Evolutionary conservation across 2,329 filamentous ascomycete species (phyloP), one percentile per base, ranked within the genome.

Genomic region (Clonostachys rhizophaga): DNA sequence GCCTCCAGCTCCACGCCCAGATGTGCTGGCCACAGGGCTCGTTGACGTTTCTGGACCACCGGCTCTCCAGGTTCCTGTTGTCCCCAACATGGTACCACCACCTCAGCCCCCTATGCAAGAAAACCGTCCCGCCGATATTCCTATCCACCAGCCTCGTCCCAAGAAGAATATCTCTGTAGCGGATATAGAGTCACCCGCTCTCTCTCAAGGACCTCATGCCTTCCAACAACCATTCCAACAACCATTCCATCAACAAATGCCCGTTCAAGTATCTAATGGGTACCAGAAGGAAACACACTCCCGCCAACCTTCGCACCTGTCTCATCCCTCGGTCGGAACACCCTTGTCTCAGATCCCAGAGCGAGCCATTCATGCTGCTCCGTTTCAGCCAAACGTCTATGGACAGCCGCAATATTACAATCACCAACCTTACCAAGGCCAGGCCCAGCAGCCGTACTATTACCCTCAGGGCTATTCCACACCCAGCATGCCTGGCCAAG

Each of bases 181-280:
- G 48, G 91, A 90, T 58, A 96, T 97, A 55, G 94, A 97, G 65
- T 88, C 88, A 8, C 90, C 91, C 5, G 83, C 81, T 6, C 76
- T 70, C 56, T 62, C 67, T 45, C 73, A 72, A 57, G 75, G 55
- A 70, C 83, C 67, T 39, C 89, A 89, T 58, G 88, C 90, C 1
- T 96, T 95, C 58, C 86, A 92, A 57, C 89, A 91, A 61, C 89
- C 91, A 0, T 96, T 97, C 74, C 91, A 96, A 57, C 89, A 91
- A 61, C 89, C 91, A 0, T 96, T 97, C 74, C 91, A 96, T 56
- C 91, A 96, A 58, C 91, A 96, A 66, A 84, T 96, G n/a, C 92
- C 91, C 3, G 68, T 85, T 5, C 86, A 91, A 55, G 79, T 90
- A 40, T 65, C 71, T 37, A 81, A 79, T 50, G 70, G 72, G 20